Conservation (phyloP, 2,329 filamentous ascomycete genomes). For the Teratosphaeria nubilosa region DNA sequence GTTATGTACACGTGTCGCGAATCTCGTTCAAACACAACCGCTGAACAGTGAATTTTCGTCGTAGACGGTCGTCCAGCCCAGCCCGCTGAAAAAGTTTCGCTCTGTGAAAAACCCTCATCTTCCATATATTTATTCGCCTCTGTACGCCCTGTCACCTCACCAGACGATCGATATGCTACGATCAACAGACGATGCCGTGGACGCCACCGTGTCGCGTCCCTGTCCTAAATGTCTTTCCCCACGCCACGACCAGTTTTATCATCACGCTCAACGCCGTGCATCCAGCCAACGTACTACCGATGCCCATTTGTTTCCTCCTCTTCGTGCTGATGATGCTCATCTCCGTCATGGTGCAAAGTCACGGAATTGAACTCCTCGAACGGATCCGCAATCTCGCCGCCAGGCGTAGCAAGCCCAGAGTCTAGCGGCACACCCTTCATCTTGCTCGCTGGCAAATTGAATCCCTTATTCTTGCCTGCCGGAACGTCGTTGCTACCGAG, state of each 20-base stretch:
- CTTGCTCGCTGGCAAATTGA: constrained; percentile 23
- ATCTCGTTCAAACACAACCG: neutral
- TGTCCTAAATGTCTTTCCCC: neutral
- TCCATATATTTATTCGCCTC: neutral
- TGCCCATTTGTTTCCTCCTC: constrained; percentile 11
- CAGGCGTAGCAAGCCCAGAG: constrained; percentile 74
- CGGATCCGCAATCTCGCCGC: constrained; percentile 71
- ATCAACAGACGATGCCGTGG: neutral
- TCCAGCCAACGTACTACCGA: constrained; percentile 9
- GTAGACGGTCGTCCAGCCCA: neutral
- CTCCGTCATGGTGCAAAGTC: constrained; percentile 90
- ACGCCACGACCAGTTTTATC: neutral
- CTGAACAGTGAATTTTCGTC: neutral
- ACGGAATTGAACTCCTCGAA: constrained; percentile 99
- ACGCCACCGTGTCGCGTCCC: neutral
- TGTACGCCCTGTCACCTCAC: neutral
- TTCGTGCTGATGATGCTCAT: constrained; percentile 35
- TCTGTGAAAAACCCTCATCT: neutral
- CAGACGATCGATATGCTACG: neutral
- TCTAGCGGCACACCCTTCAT: constrained; percentile 77
- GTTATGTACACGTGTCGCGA: neutral
- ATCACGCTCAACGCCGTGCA: neutral
- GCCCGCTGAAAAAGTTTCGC: neutral
- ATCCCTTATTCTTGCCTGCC: constrained; percentile 26
- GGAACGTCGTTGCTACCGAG: constrained; percentile 35